Evolutionary conservation across 768 basidiomycete species (phyloP), one percentile per base, ranked within the genome.

Genomic region (Mycena chlorophos): DNA sequence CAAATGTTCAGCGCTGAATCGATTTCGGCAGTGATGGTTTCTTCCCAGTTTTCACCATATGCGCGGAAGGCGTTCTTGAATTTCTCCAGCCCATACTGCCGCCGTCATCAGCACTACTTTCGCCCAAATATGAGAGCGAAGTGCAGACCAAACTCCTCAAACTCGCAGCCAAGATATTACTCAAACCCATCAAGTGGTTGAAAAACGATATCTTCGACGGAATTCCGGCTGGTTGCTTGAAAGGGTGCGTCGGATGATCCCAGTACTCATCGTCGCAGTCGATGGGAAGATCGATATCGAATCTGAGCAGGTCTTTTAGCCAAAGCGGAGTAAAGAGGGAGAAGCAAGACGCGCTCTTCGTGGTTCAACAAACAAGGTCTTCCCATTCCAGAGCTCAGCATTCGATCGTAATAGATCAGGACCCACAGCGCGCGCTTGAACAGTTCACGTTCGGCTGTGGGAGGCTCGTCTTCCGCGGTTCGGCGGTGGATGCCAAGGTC

Each of bases 1-100:
- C 90, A 92, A 19, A 80, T 77, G 62, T 91, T 91, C 63, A 92
- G 71, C 3, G 83, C n/a, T n/a, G n/a, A n/a, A n/a, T n/a, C n/a
- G n/a, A n/a, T n/a, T n/a, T n/a, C n/a, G n/a, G n/a, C n/a, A 3
- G 91, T 83, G 20, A 84, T 76, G 40, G 80, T 78, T 56, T 86
- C 79, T 52, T 87, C 84, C 69, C 84, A 89, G 52, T 82, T 56
- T 56, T 73, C 55, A 1, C 83, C 74, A 16, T 73, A 71, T 46
- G 75, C 78, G 29, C 80, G 34, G n/a, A 37, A 69, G 6, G 81
- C 67, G 5, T 82, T 70, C 61, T 80, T 80, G 2, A 79, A 76
- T 63, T 82, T 83, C 65, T 84, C 88, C 62, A 86, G 84, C 14
- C 87, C 80, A 67, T 91, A 92, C 88, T 30, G 37, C 38, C 30